Evolutionary conservation across 192 early-diverging fungal genomes (phyloP).

Genomic region (Podila minutissima): DNA sequence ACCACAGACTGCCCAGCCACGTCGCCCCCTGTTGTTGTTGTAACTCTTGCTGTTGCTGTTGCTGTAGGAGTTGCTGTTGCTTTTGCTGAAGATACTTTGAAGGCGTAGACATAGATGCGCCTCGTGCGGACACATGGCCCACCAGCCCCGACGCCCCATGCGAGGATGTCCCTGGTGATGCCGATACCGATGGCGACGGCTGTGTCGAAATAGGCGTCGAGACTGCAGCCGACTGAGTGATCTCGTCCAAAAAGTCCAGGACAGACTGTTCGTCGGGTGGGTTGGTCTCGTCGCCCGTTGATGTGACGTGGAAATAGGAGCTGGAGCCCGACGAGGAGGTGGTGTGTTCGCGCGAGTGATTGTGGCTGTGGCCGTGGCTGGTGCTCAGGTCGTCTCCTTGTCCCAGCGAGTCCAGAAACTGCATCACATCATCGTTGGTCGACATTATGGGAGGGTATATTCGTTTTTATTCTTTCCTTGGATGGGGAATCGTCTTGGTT

Average conservation of each 20-base stretch:
- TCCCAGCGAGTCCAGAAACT: conserved; percentile 53
- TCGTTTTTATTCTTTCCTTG: too few species aligned
- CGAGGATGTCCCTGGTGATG: too few species aligned
- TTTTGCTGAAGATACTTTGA: conserved; percentile 24
- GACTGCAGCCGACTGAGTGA: conserved; percentile 42
- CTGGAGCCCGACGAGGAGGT: conserved; percentile 1
- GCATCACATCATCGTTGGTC: conserved; percentile 52
- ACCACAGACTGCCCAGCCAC: conserved; percentile 63
- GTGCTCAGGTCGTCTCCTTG: conserved; percentile 13
- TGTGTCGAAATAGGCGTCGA: conserved; percentile 25
- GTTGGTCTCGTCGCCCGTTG: not conserved
- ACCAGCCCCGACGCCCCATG: too few species aligned
- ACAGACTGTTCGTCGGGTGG: conserved; percentile 51
- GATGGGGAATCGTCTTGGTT: too few species aligned
- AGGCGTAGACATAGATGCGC: conserved; percentile 28
- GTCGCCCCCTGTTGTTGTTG: conserved; percentile 18
- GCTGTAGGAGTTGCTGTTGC: conserved; percentile 9
- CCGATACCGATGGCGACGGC: conserved; percentile 11
- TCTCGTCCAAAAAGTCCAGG: conserved; percentile 56
- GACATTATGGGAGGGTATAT: conserved; percentile 13
- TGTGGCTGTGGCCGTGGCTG: conserved; percentile 4
- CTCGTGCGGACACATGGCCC: not conserved
- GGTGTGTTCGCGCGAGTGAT: not conserved
- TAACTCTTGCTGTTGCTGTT: conserved; percentile 38
- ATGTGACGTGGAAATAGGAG: too few species aligned